Percentiles rank a stretch among this genome's conserved stretches.
These are phyloP conservation scores for Pholiota microspora DNA, from an alignment of 768 basidiomycete genomes.

Conservation along the genomic window DNA sequence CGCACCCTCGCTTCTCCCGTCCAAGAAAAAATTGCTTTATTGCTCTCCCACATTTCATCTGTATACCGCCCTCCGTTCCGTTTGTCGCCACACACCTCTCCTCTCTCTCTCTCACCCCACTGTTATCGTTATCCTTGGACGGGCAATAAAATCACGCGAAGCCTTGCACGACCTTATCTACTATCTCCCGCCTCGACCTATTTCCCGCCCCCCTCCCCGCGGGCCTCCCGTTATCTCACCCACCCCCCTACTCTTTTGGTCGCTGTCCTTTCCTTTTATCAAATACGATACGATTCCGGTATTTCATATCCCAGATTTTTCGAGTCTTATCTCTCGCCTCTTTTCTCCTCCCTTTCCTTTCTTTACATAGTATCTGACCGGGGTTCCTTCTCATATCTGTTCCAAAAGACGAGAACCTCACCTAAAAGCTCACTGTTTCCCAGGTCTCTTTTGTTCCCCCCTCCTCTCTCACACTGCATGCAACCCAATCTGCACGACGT, in stretches of 20 bases:
- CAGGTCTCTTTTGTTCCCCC: neutral
- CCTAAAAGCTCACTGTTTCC: conserved; percentile 5
- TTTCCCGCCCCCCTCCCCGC: neutral
- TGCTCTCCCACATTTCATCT: conserved; percentile 7
- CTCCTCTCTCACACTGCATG: neutral
- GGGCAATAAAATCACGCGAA: conserved; percentile 7
- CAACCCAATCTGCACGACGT: too few species aligned
- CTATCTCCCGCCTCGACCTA: neutral
- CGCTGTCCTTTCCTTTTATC: neutral
- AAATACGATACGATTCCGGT: conserved; percentile 1
- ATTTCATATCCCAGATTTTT: neutral
- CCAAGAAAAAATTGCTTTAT: conserved; percentile 14
- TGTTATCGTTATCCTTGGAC: conserved; percentile 6
- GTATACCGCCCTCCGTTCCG: neutral
- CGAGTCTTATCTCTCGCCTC: too few species aligned
- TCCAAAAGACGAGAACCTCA: conserved; percentile 10
- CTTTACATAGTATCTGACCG: conserved; percentile 9
- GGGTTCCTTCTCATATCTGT: conserved; percentile 14
- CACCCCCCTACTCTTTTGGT: neutral
- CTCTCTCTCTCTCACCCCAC: neutral
- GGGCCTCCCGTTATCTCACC: neutral
- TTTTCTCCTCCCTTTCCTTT: neutral
- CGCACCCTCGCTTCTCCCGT: conserved; percentile 1
- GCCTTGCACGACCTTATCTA: conserved; percentile 5
- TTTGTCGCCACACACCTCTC: neutral